Percentiles rank a stretch among this genome's conserved stretches.
Conservation (phyloP, 257 asterid species). For the Scutellaria galericulata region DNA sequence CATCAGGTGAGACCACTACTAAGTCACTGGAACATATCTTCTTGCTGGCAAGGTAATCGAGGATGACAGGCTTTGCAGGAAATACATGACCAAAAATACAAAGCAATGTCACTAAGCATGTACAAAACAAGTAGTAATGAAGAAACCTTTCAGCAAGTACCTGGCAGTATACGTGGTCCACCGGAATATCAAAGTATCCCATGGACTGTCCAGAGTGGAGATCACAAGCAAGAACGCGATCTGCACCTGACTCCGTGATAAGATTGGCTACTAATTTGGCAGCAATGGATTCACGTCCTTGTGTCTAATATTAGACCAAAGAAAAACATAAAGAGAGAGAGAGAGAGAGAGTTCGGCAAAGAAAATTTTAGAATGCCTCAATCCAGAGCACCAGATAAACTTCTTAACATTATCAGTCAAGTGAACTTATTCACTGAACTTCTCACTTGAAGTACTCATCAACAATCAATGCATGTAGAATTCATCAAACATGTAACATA, state of each 20-base stretch:
- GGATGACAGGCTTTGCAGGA: conserved; percentile 78
- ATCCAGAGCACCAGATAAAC: background rate
- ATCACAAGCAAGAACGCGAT: conserved; percentile 94
- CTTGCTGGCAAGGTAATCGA: conserved; percentile 96
- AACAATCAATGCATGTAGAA: conserved; percentile 4
- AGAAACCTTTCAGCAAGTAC: conserved; percentile 40
- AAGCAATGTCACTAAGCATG: conserved; percentile 7
- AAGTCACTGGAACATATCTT: conserved; percentile 71
- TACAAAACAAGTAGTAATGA: background rate
- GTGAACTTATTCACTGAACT: background rate
- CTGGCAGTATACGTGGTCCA: conserved; percentile 92
- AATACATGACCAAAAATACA: conserved; percentile 10
- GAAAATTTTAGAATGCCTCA: conserved; percentile 11
- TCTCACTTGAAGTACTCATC: background rate
- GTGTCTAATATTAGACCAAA: conserved; percentile 57
- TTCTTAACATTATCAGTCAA: conserved; percentile 1
- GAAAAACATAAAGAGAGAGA: background rate
- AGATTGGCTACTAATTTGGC: conserved; percentile 89
- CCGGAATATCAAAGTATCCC: conserved; percentile 96
- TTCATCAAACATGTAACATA: conserved; percentile 4
- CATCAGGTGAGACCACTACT: conserved; percentile 97
- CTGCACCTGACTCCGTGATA: conserved; percentile 89
- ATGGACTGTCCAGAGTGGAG: conserved; percentile 95
- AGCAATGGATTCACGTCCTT: conserved; percentile 93
- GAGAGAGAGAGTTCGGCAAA: background rate